Percentiles rank a stretch among this genome's conserved stretches.
Conservation (phyloP, 805 yeast genomes). For the Candida maris region DNA sequence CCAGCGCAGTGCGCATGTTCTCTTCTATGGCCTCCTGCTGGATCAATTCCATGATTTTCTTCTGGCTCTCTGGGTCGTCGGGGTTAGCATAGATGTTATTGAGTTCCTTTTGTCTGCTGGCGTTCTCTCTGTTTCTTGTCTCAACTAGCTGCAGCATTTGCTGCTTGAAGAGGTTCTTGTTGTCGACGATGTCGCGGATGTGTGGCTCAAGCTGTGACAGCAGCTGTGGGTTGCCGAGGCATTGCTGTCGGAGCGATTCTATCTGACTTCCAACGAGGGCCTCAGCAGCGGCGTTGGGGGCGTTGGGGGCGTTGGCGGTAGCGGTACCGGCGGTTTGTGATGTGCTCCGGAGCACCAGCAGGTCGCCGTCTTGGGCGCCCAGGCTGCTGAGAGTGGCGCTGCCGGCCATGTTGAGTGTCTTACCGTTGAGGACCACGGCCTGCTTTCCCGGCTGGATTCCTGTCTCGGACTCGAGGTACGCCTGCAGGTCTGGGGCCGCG, state of each 20-base stretch:
- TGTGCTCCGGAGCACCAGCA: conserved; percentile 40
- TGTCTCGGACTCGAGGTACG: conserved; percentile 70
- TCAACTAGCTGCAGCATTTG: conserved; percentile 33
- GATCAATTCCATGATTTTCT: conserved; percentile 60
- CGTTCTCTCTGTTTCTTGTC: conserved; percentile 13
- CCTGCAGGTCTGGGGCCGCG: conserved; percentile 63
- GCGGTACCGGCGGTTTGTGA: conserved; percentile 26
- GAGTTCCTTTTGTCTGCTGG: conserved; percentile 37
- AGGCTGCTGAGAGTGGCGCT: conserved; percentile 41
- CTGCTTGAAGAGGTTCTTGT: conserved; percentile 29
- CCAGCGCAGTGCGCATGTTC: conserved; percentile 74
- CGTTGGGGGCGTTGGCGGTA: conserved; percentile 13
- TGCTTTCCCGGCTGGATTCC: conserved; percentile 45
- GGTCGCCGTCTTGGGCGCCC: conserved; percentile 55
- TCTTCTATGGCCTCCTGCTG: conserved; percentile 74
- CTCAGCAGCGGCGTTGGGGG: conserved; percentile 2
- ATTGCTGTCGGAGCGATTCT: conserved; percentile 48
- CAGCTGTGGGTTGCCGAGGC: conserved; percentile 38
- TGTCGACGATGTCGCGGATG: conserved; percentile 14
- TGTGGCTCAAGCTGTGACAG: conserved; percentile 26
- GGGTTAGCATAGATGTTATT: conserved; percentile 57
- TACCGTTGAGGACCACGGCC: conserved; percentile 46
- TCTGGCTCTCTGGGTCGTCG: conserved; percentile 66
- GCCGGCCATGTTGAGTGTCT: conserved; percentile 31
- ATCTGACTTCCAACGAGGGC: conserved; percentile 31